Conservation (phyloP, 2,329 filamentous ascomycete genomes). For the Scedosporium apiospermum region DNA sequence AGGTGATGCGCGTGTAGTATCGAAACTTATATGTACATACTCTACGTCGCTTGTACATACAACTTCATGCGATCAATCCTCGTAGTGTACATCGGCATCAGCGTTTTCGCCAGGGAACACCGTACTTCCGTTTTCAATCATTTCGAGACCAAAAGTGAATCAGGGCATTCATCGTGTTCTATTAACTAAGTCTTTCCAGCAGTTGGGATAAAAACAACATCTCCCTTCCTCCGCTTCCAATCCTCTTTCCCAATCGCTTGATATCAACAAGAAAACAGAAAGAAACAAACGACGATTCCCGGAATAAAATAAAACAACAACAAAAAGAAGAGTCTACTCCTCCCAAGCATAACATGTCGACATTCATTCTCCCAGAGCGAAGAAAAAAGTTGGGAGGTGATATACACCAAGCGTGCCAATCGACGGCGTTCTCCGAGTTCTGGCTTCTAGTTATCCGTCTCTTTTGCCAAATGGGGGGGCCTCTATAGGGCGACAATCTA, state of each 20-base stretch:
- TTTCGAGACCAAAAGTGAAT: too few relatives aligned
- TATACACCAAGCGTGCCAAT: not conserved
- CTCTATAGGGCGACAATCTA: too few relatives aligned
- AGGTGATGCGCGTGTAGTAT: conserved; percentile 1
- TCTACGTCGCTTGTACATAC: not conserved
- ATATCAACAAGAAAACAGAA: not conserved
- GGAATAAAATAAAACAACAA: not conserved
- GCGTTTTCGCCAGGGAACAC: too few relatives aligned
- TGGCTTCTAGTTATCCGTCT: too few relatives aligned
- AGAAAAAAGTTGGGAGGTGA: not conserved
- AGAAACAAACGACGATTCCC: not conserved
- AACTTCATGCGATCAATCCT: not conserved
- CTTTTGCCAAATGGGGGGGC: too few relatives aligned
- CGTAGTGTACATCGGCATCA: too few relatives aligned
- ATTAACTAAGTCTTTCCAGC: not conserved
- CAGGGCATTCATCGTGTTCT: not conserved
- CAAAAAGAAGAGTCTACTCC: not conserved
- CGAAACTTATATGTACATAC: not conserved
- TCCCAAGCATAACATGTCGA: not conserved
- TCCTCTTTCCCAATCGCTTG: not conserved
- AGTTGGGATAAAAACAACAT: conserved; percentile 8
- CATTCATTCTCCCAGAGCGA: not conserved
- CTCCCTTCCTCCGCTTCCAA: conserved; percentile 7
- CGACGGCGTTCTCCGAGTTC: too few relatives aligned
- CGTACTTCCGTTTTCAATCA: too few relatives aligned